These are phyloP conservation scores for Celoporthe dispersa DNA, from an alignment of 2,329 filamentous ascomycete species.

Conservation along the genomic window DNA sequence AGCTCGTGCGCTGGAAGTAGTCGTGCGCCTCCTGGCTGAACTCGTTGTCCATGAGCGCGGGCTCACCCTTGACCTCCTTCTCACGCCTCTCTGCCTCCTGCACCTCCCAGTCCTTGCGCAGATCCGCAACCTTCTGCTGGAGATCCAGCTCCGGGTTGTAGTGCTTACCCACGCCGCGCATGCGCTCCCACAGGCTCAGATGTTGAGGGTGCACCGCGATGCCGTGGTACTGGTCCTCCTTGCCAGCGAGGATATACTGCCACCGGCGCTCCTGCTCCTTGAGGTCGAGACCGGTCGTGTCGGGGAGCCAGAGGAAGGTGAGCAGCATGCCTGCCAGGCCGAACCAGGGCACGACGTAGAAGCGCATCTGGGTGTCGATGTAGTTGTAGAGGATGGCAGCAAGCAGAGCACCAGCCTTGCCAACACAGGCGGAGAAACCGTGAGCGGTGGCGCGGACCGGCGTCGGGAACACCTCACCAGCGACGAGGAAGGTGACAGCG, in stretches of 20 bases:
- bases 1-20: conserved; percentile 52
- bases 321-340: conserved; percentile 84
- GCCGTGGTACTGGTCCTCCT: conserved; percentile 84
- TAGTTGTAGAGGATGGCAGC: conserved; percentile 94
- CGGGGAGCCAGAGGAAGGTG: conserved; percentile 87
- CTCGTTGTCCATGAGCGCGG: conserved; percentile 47
- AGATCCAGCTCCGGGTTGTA: conserved; percentile 86
- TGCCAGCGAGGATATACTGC: conserved; percentile 80
- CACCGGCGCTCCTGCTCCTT: conserved; percentile 97
- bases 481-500: conserved; percentile 93
- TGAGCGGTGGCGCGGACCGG: conserved; percentile 92
- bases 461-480: conserved; percentile 95
- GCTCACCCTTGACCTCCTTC: conserved; percentile 51
- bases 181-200: conserved; percentile 84
- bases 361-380: conserved; percentile 82
- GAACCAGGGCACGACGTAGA: conserved; percentile 95
- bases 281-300: conserved; percentile 93
- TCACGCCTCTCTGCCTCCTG: conserved; percentile 51
- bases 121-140: conserved; percentile 82
- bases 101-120: conserved; percentile 67
- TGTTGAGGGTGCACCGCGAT: conserved; percentile 90
- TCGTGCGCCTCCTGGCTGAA: conserved; percentile 58
- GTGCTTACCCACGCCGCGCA: conserved; percentile 75
- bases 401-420: conserved; percentile 85
- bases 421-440: conserved; percentile 89